These are phyloP conservation scores for Dipodascopsis tothii DNA, from an alignment of 805 yeast genomes.

Conservation along the genomic window DNA sequence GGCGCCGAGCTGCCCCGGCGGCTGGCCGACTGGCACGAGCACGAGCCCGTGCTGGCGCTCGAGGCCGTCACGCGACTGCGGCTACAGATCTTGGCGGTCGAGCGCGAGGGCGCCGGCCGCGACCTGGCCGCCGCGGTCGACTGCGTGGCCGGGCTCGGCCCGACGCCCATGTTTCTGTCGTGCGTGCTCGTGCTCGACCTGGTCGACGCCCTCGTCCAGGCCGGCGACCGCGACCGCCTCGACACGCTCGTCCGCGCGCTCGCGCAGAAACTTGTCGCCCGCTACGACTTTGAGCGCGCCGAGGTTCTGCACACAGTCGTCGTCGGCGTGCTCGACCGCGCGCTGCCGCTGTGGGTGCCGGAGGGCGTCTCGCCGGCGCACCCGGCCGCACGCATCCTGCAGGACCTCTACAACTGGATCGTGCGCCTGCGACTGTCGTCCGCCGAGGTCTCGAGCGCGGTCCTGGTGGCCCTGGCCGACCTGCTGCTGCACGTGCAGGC, in stretches of 20 bases:
- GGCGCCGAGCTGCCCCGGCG: background rate
- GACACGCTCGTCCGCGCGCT: background rate
- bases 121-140: background rate
- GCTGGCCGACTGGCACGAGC: background rate
- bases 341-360: conserved; percentile 3
- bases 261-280: conserved; percentile 1
- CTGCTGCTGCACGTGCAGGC: conserved; percentile 1
- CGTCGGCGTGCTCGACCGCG: background rate
- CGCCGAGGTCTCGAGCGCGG: conserved; percentile 1
- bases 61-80: background rate
- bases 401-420: conserved; percentile 2
- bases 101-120: background rate
- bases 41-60: background rate
- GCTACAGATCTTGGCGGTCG: background rate
- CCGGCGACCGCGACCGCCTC: background rate
- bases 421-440: conserved; percentile 1
- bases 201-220: background rate
- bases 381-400: background rate
- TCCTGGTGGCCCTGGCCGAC: background rate
- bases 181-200: background rate
- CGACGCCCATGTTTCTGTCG: background rate
- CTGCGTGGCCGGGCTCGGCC: background rate
- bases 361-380: background rate
- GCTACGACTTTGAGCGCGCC: conserved; percentile 17
- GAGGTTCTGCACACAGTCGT: conserved; percentile 7